Base-by-base conservation (phyloP, 345 rosid species). In the Diplotaxis tenuifolia region DNA sequence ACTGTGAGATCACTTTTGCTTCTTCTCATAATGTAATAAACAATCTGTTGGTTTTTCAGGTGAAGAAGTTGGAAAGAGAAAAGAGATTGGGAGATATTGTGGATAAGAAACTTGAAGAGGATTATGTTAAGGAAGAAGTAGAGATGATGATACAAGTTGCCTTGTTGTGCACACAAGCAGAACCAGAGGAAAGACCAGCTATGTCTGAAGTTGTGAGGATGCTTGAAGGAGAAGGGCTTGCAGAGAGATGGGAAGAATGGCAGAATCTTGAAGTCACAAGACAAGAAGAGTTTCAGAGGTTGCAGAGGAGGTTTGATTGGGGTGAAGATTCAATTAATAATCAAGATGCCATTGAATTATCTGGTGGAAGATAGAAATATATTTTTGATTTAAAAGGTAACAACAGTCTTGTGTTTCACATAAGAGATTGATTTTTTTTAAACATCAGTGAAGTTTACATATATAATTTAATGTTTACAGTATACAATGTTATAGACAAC, bases 231-330 rank as follows among this genome's bases (percentile, higher is more conserved):
- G 99, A 96, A 72, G 99, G 98, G 56, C 80, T 92, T 53, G 98
- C 98, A 0, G 97, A 92, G 84, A 86, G 97, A 81, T 96, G 99
- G 99, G 94, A 90, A 82, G 99, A 96, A 70, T 96, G 99, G 98
- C 96, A 86, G 89, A 81, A 88, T 19, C 86, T 86, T 6, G 98
- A 96, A 82, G 96, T 87, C 6, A 87, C 82, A 4, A 89, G 95
- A 16, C 84, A 92, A 78, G 92, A 96, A 80, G 98, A 92, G 70
- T 85, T 92, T 14, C 94, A 90, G 78, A 84, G 93, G 74, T 16
- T 92, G 68, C 98, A 92, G 79, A 83, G 98, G 66, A 82, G 98
- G 71, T 88, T 96, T 42, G 88, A 92, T 68, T 90, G 92, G 88
- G 98, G 93, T 34, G 96, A 89, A 73, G 98, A 96, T 83, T 96